Base-by-base conservation (phyloP, 2,329 filamentous ascomycete species). In the Hirsutella minnesotensis region DNA sequence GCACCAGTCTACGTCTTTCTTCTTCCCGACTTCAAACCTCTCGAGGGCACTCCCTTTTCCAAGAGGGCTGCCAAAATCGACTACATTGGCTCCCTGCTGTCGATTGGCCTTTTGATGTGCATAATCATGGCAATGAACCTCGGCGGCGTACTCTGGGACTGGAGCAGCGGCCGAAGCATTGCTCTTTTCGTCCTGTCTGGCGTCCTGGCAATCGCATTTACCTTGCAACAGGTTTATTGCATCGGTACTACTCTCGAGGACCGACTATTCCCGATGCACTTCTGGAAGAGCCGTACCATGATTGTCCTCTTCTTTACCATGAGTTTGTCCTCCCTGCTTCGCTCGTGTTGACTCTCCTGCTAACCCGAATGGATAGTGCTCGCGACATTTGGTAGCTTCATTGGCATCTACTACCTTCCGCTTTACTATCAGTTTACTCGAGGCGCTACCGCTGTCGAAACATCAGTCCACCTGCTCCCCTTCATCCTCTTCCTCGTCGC, bases 91-190 rank as follows among this genome's bases (percentile, higher is more conserved):
- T 55, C 59, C 0, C 20, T 67, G 1, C 54, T 77, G 2, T 65
- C 61, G 30, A 51, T 62, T 1, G 69, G 58, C 1, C 59, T 61
- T 2, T 62, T 65, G 18, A 51, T 61, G 1, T 59, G 56, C 12
- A 50, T 69, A 16, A 57, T 69, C 33, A 66, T 77, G 56, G 70
- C 60, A 0, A 63, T 75, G 43, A 64, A 60, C 37, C 72, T 76
- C 38, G 70, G 67, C 9, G 73, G 73, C 2, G 54, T 60, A 2
- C 44, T 65, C 4, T 77, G 64, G 46, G 47, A 53, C 0, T 79
- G 72, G 71, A 52, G 56, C 34, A 55, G 54, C 7, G 62, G 62
- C 1, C 55, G 58, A 0, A 63, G 63, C 31, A 71, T 77, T 43
- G 62, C 58, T 0, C 57, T 70, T 2, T 69, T 68, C 41, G 59